Base-by-base conservation (phyloP, 306 rosid genomes). In the Spatholobus suberectus region DNA sequence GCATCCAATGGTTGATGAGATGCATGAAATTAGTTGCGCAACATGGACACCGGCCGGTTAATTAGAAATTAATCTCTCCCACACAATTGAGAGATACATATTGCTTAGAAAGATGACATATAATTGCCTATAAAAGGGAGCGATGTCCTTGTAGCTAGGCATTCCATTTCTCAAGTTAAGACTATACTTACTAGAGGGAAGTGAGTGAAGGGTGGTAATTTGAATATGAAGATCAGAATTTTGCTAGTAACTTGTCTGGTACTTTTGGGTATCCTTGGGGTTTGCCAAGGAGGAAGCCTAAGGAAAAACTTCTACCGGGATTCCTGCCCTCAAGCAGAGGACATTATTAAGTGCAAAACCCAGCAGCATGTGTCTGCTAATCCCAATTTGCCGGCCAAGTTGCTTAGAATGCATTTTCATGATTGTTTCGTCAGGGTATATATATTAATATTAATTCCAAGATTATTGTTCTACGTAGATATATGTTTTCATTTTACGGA, bases 371-470 rank as follows among this genome's bases (percentile, higher is more conserved):
- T 88, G 51, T 20, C 76, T 6, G 59, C 27, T 14, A 75, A 83
- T 62, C 89, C 88, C 35, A 4, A 6, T 55, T 85, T 91, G 76
- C 87, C 91, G 0, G 96, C 93, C 62, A 89, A 81, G 88, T 79
- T 91, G 66, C 81, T 89, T 9, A 86, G 95, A 69, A 3, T 89
- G 90, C 92, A 91, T 81, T 91, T 86, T 79, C 93, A 91, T 44
- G 91, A 91, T 62, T 89, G 92, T 35, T 91, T 89, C 77, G 92
- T 90, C 74, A 88, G 87, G 89, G 93, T 89, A 80, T 1, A 3
- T 21, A 79, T 5, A 15, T 24, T 26, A 21, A 11, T 23, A 70
- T 70, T 8, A 6, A 21, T 34, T 54, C 41, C 10, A 54, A n/a
- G 0, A 81, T 21, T 57, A 81, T 21, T 57, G 26, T 63, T 63